Percentiles rank a stretch among this genome's conserved stretches.
Evolutionary conservation across 768 basidiomycete genomes (phyloP).

Genomic region (Rhizopogon sp.): DNA sequence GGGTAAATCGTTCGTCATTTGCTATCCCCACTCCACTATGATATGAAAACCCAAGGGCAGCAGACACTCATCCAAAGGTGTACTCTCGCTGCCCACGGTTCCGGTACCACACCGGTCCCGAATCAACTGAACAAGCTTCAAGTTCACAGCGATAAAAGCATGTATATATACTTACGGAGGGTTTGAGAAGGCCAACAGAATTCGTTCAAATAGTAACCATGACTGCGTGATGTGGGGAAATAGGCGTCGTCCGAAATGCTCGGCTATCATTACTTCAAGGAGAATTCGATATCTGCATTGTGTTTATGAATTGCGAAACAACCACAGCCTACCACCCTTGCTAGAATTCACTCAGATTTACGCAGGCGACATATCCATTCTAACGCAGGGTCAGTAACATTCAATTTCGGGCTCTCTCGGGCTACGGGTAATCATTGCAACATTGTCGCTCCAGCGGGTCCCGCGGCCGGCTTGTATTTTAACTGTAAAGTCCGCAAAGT

Average conservation of each 20-base stretch:
- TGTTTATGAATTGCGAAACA: no score
- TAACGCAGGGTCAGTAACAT: neutral
- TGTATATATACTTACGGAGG: neutral
- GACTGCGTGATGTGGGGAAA: neutral
- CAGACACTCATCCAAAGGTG: neutral
- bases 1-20: neutral
- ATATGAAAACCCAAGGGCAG: neutral
- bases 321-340: neutral
- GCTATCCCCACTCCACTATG: no score
- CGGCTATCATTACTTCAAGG: neutral
- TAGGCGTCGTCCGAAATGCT: neutral
- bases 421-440: neutral
- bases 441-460: neutral
- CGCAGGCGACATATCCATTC: no score
- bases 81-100: neutral
- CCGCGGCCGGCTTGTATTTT: neutral
- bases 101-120: neutral
- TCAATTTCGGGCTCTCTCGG: neutral
- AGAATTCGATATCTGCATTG: neutral
- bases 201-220: no score
- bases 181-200: neutral
- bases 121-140: no score
- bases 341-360: neutral
- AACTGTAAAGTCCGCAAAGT: neutral
- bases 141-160: neutral